Conservation (phyloP, 495 filamentous ascomycete species). For the Daldinia caldariorum region DNA sequence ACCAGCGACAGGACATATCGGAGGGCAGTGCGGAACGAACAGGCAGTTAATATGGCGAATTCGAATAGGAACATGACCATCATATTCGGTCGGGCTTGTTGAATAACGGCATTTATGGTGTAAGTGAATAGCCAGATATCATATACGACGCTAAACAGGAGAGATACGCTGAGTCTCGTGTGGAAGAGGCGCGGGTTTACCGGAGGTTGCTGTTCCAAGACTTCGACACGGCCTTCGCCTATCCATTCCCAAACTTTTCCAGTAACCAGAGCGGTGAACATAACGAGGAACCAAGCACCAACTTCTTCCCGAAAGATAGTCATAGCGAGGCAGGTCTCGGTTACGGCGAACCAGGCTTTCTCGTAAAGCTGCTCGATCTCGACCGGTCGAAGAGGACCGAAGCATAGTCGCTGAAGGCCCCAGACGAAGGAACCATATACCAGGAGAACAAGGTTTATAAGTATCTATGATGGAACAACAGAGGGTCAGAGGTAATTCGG, state of each 20-base stretch:
- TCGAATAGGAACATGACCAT: slow-evolving; percentile 99
- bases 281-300: slow-evolving; percentile 90
- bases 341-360: slow-evolving; percentile 96
- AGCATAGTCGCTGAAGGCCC: slow-evolving; percentile 88
- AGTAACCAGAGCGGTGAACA: slow-evolving; percentile 92
- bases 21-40: slow-evolving; percentile 78
- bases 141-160: slow-evolving; percentile 79
- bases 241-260: slow-evolving; percentile 99
- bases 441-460: slow-evolving; percentile 87
- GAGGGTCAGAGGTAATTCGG: slow-evolving; percentile 27
- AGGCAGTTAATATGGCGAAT: slow-evolving; percentile 85
- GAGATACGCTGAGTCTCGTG: slow-evolving; percentile 77
- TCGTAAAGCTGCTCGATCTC: slow-evolving; percentile 98
- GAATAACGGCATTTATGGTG: slow-evolving; percentile 80
- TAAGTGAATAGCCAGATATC: slow-evolving; percentile 81
- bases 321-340: slow-evolving; percentile 97
- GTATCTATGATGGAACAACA: slow-evolving; percentile 64
- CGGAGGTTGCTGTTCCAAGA: slow-evolving; percentile 94
- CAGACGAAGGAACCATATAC: slow-evolving; percentile 79
- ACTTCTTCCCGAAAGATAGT: slow-evolving; percentile 98
- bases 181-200: slow-evolving; percentile 92
- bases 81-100: slow-evolving; percentile 90
- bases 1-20: slow-evolving; percentile 83
- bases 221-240: slow-evolving; percentile 90
- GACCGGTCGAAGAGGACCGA: slow-evolving; percentile 88